phyloP scores from a whole-genome alignment of 768 basidiomycete genomes.

The Xerocomus brunneocitrinus region DNA sequence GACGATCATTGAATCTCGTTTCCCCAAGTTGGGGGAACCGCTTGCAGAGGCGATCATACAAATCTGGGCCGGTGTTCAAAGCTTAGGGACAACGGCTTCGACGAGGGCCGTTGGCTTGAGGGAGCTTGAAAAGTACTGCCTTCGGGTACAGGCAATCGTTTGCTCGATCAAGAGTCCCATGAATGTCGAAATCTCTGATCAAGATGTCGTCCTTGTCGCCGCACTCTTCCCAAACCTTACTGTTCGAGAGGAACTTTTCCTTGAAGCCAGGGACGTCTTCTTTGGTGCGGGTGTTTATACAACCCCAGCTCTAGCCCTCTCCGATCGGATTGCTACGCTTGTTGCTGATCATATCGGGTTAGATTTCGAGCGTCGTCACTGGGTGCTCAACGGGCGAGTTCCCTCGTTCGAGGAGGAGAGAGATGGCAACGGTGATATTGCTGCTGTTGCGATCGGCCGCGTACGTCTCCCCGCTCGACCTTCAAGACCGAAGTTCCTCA shows the following conservation, averaged over 20 bases:
- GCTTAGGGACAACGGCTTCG: slow-evolving; percentile 47
- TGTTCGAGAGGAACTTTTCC: slow-evolving; percentile 82
- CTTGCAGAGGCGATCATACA: slow-evolving; percentile 50
- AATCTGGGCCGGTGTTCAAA: slow-evolving; percentile 64
- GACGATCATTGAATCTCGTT: slow-evolving; percentile 64
- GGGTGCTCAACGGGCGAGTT: slow-evolving; percentile 60
- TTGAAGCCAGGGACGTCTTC: slow-evolving; percentile 89
- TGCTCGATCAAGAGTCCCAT: slow-evolving; percentile 44
- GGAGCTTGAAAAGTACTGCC: slow-evolving; percentile 82
- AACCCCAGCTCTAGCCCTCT: slow-evolving; percentile 44
- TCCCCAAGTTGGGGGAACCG: slow-evolving; percentile 52
- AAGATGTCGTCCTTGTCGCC: slow-evolving; percentile 32
- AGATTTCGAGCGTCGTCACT: slow-evolving; percentile 62
- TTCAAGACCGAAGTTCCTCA: slow-evolving; percentile 32
- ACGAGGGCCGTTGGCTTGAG: slow-evolving; percentile 65
- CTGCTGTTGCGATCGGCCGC: slow-evolving; percentile 58
- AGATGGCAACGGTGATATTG: slow-evolving; percentile 56
- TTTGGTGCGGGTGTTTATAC: slow-evolving; percentile 68
- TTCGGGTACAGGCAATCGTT: slow-evolving; percentile 59
- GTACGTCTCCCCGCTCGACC: slow-evolving; percentile 50
- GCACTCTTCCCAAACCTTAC: slow-evolving; percentile 63
- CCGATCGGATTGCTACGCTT: slow-evolving; percentile 45
- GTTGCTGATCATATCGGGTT: slow-evolving; percentile 63
- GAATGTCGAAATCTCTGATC: slow-evolving; percentile 32
- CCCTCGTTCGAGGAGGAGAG: slow-evolving; percentile 69